Percentiles rank a stretch among this genome's conserved stretches.
phyloP scores from a whole-genome alignment of 306 rosid species.

The Vigna unguiculata region DNA sequence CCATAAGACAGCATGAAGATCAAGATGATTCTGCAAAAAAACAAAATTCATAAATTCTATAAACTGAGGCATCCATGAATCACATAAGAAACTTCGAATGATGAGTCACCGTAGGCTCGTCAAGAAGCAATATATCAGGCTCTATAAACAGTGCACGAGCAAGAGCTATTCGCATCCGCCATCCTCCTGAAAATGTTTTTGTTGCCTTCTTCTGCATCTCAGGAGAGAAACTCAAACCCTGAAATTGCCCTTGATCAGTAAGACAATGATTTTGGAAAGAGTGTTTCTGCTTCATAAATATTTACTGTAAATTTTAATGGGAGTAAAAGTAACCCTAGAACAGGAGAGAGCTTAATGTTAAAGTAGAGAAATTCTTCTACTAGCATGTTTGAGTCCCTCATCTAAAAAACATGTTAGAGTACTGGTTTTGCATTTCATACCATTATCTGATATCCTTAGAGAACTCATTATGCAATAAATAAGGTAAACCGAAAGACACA shows the following conservation, averaged over 20 bases:
- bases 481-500: conserved; percentile 21
- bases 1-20: conserved; percentile 99
- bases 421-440: neutral
- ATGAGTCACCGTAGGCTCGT: conserved; percentile 88
- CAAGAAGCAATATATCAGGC: conserved; percentile 94
- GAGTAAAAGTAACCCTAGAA: neutral
- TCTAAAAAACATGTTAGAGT: neutral
- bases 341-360: neutral
- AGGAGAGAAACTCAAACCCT: conserved; percentile 95
- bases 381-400: neutral
- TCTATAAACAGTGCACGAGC: conserved; percentile 96
- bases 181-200: conserved; percentile 96
- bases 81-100: conserved; percentile 26
- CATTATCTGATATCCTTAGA: neutral
- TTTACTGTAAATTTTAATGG: neutral
- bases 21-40: conserved; percentile 92
- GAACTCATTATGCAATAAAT: neutral
- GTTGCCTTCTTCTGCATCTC: conserved; percentile 94
- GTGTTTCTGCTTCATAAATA: neutral
- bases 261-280: conserved; percentile 30
- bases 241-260: conserved; percentile 42
- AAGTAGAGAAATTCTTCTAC: neutral
- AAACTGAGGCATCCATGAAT: conserved; percentile 37
- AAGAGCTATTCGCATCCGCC: conserved; percentile 99
- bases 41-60: conserved; percentile 6